Evolutionary conservation across 2,329 filamentous ascomycete genomes (phyloP).

Genomic region (Diaporthe velutina): DNA sequence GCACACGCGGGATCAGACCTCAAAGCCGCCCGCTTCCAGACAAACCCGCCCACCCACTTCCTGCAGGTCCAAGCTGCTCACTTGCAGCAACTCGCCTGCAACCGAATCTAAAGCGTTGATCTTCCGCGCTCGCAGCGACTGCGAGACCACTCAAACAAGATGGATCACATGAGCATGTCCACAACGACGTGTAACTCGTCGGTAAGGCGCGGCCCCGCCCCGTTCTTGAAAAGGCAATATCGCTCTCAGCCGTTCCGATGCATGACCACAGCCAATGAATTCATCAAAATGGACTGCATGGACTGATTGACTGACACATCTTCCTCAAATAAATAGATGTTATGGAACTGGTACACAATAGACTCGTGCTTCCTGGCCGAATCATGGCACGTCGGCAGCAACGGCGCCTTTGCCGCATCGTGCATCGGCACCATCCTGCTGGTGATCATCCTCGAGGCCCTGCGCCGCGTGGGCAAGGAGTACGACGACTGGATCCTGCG

Average conservation of each 20-base stretch:
- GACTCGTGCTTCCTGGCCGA: conserved; percentile 51
- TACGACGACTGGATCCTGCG: conserved; percentile 56
- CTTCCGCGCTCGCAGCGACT: background rate
- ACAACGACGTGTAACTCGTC: conserved; percentile 36
- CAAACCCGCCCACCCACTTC: background rate
- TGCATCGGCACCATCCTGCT: conserved; percentile 59
- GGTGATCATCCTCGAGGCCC: conserved; percentile 54
- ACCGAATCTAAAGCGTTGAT: background rate
- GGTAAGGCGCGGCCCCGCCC: background rate
- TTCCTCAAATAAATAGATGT: conserved; percentile 19
- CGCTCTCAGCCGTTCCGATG: background rate
- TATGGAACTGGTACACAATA: conserved; percentile 41
- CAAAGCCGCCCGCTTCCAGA: background rate
- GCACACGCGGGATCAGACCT: background rate
- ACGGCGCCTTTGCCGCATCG: conserved; percentile 57
- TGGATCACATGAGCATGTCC: conserved; percentile 36
- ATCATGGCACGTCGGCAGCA: conserved; percentile 55
- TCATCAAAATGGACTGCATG: no score
- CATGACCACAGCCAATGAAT: background rate
- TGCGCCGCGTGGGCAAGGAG: conserved; percentile 57
- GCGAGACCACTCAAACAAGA: conserved; percentile 28
- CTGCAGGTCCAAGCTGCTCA: background rate
- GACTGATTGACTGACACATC: background rate
- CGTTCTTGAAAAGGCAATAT: background rate
- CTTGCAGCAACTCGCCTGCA: conserved; percentile 9